Percentiles rank a stretch among this genome's conserved stretches.
These are phyloP conservation scores for Lasiosphaeria hispida DNA, from an alignment of 495 filamentous ascomycete genomes.

Conservation along the genomic window DNA sequence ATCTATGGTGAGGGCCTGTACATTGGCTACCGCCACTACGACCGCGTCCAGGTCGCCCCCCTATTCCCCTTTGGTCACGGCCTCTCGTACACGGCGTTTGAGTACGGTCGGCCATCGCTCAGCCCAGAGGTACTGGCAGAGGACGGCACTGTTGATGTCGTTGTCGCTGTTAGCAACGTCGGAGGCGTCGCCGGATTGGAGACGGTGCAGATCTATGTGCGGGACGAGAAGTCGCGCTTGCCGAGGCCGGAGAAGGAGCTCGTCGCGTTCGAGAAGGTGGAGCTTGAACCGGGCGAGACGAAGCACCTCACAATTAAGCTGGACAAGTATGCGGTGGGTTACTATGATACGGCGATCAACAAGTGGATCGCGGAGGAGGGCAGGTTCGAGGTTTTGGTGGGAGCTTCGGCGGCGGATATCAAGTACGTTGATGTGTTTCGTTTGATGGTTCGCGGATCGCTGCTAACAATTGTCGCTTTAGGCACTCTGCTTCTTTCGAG, in stretches of 20 bases:
- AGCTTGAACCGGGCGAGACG: constrained; percentile 65
- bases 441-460: neutral
- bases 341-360: constrained; percentile 68
- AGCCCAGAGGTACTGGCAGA: constrained; percentile 47
- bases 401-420: constrained; percentile 49
- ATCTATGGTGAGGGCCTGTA: constrained; percentile 83
- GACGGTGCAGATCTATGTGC: constrained; percentile 75
- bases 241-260: constrained; percentile 74
- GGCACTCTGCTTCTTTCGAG: constrained; percentile 50
- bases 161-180: constrained; percentile 67
- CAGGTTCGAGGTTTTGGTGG: constrained; percentile 63
- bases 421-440: constrained; percentile 30
- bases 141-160: constrained; percentile 55
- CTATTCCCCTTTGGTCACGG: constrained; percentile 83
- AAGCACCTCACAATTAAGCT: constrained; percentile 62
- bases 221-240: constrained; percentile 51
- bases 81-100: constrained; percentile 76
- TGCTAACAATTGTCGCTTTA: constrained; percentile 24
- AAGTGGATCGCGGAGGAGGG: constrained; percentile 81
- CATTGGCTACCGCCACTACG: constrained; percentile 82
- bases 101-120: constrained; percentile 60
- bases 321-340: constrained; percentile 76
- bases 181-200: constrained; percentile 66
- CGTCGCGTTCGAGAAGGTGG: constrained; percentile 77
- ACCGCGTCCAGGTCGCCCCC: constrained; percentile 61